Base-by-base conservation (phyloP, 2,329 filamentous ascomycete species). In the Fusarium hostae region DNA sequence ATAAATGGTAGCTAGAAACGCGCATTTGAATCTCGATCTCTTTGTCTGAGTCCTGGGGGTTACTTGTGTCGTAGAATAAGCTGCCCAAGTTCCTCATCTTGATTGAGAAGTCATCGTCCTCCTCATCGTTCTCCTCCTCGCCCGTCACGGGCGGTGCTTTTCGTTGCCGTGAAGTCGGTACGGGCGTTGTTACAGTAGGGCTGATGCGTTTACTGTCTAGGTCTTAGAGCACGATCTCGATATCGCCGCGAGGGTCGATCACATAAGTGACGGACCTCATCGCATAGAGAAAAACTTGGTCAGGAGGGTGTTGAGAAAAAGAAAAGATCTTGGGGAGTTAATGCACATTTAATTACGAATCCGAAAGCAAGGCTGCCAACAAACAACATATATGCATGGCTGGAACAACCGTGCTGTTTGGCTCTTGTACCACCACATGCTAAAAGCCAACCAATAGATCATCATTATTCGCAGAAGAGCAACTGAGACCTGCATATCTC, bases 21-120 rank as follows among this genome's bases (percentile, higher is more conserved):
- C 32, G 39, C 40, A 59, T 40, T 32, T 45, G 61, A 16, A 63
- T 35, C 32, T 63, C 39, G n/a, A 52, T 20, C 10, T 34, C n/a
- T 2, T 28, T 39, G 1, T 34, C 35, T 2, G 34, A 6, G 2
- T 6, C 16, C 9, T 6, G 15, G 1, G 48, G 32, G 5, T 13
- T 12, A 1, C 12, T 26, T 4, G 16, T 51, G 10, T 16, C 41
- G 11, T 22, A 45, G 15, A 39, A n/a, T 15, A 18, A 28, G 11
- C 5, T 18, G 15, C 30, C 16, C 0, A 58, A 9, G 4, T 13
- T 22, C 4, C 32, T 9, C 30, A 48, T 24, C 32, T 26, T 26
- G 16, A 15, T 9, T 0, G 9, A 12, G 7, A 22, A 34, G 18
- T 50, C 45, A 50, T 37, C 22, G 1, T 37, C 16, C 9, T n/a